Evolutionary conservation across 2,329 filamentous ascomycete species (phyloP).

Genomic region (Hypocrella siamensis): DNA sequence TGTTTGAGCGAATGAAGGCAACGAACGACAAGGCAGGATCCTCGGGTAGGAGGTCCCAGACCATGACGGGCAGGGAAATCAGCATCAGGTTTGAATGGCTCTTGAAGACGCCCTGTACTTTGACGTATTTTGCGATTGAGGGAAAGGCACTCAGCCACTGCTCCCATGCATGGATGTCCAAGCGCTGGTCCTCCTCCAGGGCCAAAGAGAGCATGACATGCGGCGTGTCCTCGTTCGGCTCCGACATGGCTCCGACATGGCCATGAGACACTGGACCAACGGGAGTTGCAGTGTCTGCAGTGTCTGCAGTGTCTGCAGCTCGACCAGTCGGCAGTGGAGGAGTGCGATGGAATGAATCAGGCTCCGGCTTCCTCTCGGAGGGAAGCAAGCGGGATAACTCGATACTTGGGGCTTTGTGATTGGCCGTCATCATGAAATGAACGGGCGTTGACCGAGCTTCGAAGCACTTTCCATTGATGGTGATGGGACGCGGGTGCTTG

Average conservation of each 20-base stretch:
- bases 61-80: conserved; percentile 40
- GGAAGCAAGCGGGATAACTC: conserved; percentile 27
- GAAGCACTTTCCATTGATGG: conserved; percentile 40
- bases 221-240: conserved; percentile 38
- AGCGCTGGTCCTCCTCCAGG: conserved; percentile 38
- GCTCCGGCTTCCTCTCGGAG: conserved; percentile 10
- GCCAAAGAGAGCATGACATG: conserved; percentile 47
- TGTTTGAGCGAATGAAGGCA: conserved; percentile 43
- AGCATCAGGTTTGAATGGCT: conserved; percentile 44
- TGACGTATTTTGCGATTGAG: conserved; percentile 41
- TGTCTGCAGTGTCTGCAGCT: conserved; percentile 10
- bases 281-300: no score
- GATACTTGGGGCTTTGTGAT: conserved; percentile 42
- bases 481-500: conserved; percentile 41
- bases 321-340: conserved; percentile 10
- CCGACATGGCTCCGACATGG: conserved; percentile 16
- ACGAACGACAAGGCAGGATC: conserved; percentile 41
- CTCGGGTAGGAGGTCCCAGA: conserved; percentile 44
- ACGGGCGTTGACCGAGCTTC: conserved; percentile 43
- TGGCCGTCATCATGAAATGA: conserved; percentile 48
- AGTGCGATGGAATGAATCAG: conserved; percentile 9
- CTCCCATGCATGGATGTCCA: conserved; percentile 44
- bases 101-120: conserved; percentile 45
- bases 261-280: no score
- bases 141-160: conserved; percentile 40